Base-by-base conservation (phyloP, 805 yeast genomes). In the Saccharomyces kudriavzevii region DNA sequence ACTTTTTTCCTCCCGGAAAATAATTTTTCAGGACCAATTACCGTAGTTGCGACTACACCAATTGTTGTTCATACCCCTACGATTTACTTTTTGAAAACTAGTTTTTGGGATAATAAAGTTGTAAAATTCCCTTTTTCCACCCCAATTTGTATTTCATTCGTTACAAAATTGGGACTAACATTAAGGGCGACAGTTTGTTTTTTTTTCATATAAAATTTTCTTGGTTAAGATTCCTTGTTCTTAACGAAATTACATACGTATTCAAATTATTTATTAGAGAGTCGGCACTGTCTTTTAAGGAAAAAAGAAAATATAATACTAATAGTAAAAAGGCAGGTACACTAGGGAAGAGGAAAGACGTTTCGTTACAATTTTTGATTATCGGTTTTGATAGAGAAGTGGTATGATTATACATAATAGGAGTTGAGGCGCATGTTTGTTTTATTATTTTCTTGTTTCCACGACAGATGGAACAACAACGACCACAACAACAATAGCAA, bases 401-500 rank as follows among this genome's bases (percentile, higher is more conserved):
- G 22, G 10, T 30, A 14, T 35, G 24, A 17, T 35, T 35, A 20
- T 17, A 35, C 43, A 35, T 35, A 35, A 35, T 17, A 35, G 43
- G 43, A 35, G 11, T 8, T 17, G 22, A 11, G 24, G 43, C 24
- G 24, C 24, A 45, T 45, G 29, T 40, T 3, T 14, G 17, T 22
- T 45, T 14, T 28, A 26, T 43, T 48, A 52, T 25, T 54, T 48
- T 53, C 57, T 58, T 43, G 63, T 58, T 50, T 58, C 78, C 46
- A 62, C 66, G 49, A 63, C 59, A 6, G 64, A 56, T 17, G 67
- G 67, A 26, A 63, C 84, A 68, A 87, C 89, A 64, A 85, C 78
- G 53, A 80, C 81, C 58, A 82, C 81, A 47, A 85, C 84, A 63
- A 87, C 74, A 56, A 85, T 80, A 61, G 79, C 74, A 54, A 85